Evolutionary conservation across 192 early-diverging fungal genomes (phyloP), one percentile per base, ranked within the genome.

Genomic region (Backusella tarrabulga): DNA sequence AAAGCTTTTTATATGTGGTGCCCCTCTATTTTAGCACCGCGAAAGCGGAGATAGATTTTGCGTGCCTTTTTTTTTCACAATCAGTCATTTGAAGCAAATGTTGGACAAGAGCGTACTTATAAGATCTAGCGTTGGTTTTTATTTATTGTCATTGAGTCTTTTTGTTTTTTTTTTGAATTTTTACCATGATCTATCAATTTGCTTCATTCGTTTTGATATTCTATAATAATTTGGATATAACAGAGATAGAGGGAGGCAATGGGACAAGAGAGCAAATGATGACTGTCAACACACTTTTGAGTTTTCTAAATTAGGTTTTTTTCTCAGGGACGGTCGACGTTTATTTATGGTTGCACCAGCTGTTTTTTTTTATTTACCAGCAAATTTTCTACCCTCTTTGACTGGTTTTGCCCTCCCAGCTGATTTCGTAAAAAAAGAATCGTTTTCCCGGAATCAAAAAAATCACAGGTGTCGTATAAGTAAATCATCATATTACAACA

Each of bases 31-130:
- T 63, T 63, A 26, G 26, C 56, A 63, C 56, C 56, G 56, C 56
- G 23, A 63, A 63, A 63, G 56, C 56, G 56, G 56, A 63, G 56
- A 63, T 63, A 26, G 56, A 26, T 63, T 29, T 63, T 4, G 26
- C 23, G 46, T 50, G 46, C 46, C 46, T 63, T 29, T 63, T 60
- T 26, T 29, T 63, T 63, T 29, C 56, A 63, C 56, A 63, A 63
- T 63, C 56, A 63, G 56, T 63, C 56, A 60, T 60, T 60, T 60
- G 54, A 60, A 60, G 54, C 54, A 60, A 60, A 21, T 11, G 54
- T 60, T 60, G 54, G 54, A 60, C 54, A 60, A 60, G 54, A 21
- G n/a, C 6, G 15, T 50, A 46, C 19, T 17, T 46, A 50, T n/a
- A 60, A 8, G 54, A 60, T 60, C 21, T 60, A 60, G 8, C 23